Evolutionary conservation across 2,329 filamentous ascomycete genomes (phyloP).

Genomic region (Diaporthe humulicola): DNA sequence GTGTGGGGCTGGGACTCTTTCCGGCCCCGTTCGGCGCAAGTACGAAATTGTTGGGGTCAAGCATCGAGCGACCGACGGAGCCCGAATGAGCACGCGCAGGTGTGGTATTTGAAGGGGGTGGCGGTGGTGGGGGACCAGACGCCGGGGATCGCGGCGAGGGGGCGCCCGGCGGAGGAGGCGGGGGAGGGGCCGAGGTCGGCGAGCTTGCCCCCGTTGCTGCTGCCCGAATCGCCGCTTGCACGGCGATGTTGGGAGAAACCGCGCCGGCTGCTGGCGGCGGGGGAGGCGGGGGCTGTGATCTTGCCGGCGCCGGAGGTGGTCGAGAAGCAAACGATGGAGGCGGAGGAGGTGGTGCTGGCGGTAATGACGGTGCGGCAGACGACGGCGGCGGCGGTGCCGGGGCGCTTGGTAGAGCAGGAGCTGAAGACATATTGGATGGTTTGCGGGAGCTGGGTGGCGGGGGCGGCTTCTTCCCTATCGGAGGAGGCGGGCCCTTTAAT

Average conservation of each 20-base stretch:
- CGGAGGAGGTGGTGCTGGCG: conserved; percentile 60
- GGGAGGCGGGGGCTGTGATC: conserved; percentile 48
- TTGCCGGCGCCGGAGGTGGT: conserved; percentile 53
- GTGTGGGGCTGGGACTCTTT: conserved; percentile 63
- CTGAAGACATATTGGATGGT: conserved; percentile 58
- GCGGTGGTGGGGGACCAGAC: conserved; percentile 50
- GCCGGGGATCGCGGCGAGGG: conserved; percentile 52
- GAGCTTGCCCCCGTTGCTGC: conserved; percentile 47
- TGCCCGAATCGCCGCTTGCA: conserved; percentile 56
- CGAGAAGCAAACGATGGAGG: conserved; percentile 58
- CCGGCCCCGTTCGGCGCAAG: conserved; percentile 72
- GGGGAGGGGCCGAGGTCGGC: conserved; percentile 48
- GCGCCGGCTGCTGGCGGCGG: conserved; percentile 41
- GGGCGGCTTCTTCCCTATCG: conserved; percentile 81
- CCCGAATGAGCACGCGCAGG: conserved; percentile 48
- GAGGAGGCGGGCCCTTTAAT: conserved; percentile 79
- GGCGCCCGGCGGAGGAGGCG: conserved; percentile 53
- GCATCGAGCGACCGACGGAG: conserved; percentile 69
- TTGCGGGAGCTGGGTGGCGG: conserved; percentile 73
- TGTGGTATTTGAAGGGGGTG: conserved; percentile 52
- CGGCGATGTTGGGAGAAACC: conserved; percentile 52
- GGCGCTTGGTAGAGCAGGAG: conserved; percentile 49
- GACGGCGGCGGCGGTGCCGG: conserved; percentile 55
- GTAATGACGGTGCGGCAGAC: conserved; percentile 55
- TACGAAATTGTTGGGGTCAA: conserved; percentile 84